Conservation (phyloP, 2,329 filamentous ascomycete genomes). For the Berkeleyomyces basicola region DNA sequence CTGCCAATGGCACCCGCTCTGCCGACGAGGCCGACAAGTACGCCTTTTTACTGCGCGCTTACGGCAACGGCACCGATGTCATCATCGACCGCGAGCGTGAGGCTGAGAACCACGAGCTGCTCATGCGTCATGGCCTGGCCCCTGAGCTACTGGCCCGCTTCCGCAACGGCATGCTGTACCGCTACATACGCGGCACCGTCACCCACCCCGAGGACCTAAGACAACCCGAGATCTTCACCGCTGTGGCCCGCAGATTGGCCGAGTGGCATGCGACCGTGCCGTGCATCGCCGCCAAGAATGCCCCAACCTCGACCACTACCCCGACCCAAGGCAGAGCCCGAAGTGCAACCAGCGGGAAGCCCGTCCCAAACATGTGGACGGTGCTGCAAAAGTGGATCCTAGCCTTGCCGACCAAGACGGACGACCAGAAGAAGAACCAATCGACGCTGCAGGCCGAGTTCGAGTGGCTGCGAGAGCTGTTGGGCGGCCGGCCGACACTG, state of each 20-base stretch:
- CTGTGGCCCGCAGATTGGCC: conserved; percentile 67
- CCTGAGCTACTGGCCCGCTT: conserved; percentile 81
- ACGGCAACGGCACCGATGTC: conserved; percentile 84
- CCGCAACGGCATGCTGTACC: conserved; percentile 89
- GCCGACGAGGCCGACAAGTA: conserved; percentile 64
- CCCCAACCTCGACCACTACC: neutral
- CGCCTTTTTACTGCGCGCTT: conserved; percentile 77
- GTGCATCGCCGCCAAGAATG: conserved; percentile 28
- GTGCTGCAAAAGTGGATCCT: conserved; percentile 93
- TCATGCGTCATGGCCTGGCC: conserved; percentile 68
- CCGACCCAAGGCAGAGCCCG: conserved; percentile 14
- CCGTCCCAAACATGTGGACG: conserved; percentile 79
- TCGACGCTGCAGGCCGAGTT: conserved; percentile 58
- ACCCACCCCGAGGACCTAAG: conserved; percentile 69
- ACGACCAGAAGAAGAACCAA: conserved; percentile 51
- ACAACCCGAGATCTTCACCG: conserved; percentile 57
- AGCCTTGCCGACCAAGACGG: conserved; percentile 59
- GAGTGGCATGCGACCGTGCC: conserved; percentile 77
- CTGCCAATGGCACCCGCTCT: conserved; percentile 47
- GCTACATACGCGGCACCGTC: conserved; percentile 67
- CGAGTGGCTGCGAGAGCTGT: conserved; percentile 46
- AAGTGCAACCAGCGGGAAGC: conserved; percentile 45
- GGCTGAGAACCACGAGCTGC: conserved; percentile 64
- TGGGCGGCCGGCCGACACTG: conserved; percentile 63
- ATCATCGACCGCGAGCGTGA: conserved; percentile 89